Base-by-base conservation (phyloP, 2,329 filamentous ascomycete genomes). In the Lachnellula willkommii region DNA sequence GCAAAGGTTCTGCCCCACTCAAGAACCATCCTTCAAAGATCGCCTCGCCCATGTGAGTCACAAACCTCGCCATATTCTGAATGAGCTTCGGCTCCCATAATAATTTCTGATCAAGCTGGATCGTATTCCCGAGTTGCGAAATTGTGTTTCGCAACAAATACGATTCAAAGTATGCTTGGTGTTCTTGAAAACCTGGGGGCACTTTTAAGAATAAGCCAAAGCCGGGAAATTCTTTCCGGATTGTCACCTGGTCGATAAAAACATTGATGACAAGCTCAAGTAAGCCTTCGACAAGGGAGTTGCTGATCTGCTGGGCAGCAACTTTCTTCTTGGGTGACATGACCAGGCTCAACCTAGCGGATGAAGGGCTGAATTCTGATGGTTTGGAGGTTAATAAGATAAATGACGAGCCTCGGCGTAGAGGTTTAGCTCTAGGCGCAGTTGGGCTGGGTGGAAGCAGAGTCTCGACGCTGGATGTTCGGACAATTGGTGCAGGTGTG, bases 21-120 rank as follows among this genome's bases (percentile, higher is more conserved):
- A 96, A 82, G 67, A 97, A 97, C 90, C 92, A 96, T 15, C 94
- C 94, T 72, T 97, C 94, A 63, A 94, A 96, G 12, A 96, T 87
- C 5, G 90, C 89, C 70, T 99, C 94, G 0, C 88, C 83, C 69
- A 97, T 81, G 67, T 97, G 90, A 2, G 82, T 76, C 35, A 86
- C 84, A 60, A 96, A 88, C 12, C 91, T 83, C 1, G 88, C 86
- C 67, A 99, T 78, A 63, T 99, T 99, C 4, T 88, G 93, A 50
- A 99, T 76, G 1, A 95, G 82, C 58, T 87, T 85, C 1, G 94
- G 89, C 68, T 97, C 92, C 54, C 83, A 82, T 1, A 97, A 77
- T 0, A 87, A 74, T 54, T 85, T 84, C 65, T 89, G 84, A 60
- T 92, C 82, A 2, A 87, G 73, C 58, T 89, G 83, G 8, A 97